phyloP scores from a whole-genome alignment of 2,329 filamentous ascomycete genomes.

The Cladosporium cucumerinum region DNA sequence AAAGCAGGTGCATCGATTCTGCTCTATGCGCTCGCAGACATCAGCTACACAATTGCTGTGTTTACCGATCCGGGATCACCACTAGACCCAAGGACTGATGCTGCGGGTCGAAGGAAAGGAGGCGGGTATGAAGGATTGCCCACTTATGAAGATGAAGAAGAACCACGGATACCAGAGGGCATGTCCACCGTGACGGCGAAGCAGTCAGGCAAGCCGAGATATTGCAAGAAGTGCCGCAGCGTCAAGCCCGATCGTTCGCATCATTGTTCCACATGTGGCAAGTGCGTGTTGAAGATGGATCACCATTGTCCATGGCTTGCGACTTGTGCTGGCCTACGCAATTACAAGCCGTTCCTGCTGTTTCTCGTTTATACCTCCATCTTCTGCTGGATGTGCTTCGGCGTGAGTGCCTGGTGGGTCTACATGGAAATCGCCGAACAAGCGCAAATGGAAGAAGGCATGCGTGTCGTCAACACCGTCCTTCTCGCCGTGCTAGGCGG shows the following conservation, averaged over 20 bases:
- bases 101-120: constrained; percentile 20
- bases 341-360: constrained; percentile 92
- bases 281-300: constrained; percentile 98
- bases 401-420: constrained; percentile 75
- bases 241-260: constrained; percentile 94
- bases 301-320: constrained; percentile 98
- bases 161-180: constrained; percentile 35
- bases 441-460: constrained; percentile 64
- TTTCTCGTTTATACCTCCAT: constrained; percentile 87
- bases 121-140: constrained; percentile 76
- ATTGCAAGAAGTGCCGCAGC: constrained; percentile 95
- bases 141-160: constrained; percentile 59
- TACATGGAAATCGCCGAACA: constrained; percentile 76
- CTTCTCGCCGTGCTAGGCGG: constrained; percentile 81
- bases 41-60: constrained; percentile 87
- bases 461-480: constrained; percentile 82
- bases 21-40: constrained; percentile 77
- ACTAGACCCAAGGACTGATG: constrained; percentile 37
- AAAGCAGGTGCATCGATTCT: constrained; percentile 59
- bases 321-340: constrained; percentile 87
- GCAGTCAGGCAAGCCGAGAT: constrained; percentile 78
- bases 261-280: constrained; percentile 91
- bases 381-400: constrained; percentile 79
- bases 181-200: constrained; percentile 83
- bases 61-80: constrained; percentile 84